Base-by-base conservation (phyloP, 371 early-diverging fungal species). In the Mucor lusitanicus region DNA sequence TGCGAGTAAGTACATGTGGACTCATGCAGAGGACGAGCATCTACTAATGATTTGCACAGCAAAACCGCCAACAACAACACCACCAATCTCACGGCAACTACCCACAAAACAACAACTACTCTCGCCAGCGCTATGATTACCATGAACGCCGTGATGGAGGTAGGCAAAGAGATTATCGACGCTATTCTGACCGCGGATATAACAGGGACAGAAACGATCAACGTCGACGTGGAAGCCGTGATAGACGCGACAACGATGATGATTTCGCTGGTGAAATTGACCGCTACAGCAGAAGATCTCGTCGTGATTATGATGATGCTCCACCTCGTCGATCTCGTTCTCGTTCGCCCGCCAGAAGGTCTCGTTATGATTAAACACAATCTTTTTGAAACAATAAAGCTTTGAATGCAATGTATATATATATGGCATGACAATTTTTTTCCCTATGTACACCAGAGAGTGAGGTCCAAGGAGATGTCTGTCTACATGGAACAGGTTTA, bases 81-180 rank as follows among this genome's bases (percentile, higher is more conserved):
- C 60, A 46, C 3, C 59, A 59, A 30, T 27, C 25, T 15, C 53
- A 53, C 15, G 27, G 53, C 25, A 50, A 54, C 19, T 44, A 42
- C 11, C 39, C 53, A 28, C 39, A 54, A n/a, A 56, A 23, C 37
- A 59, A 72, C 59, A 70, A 77, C 54, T 76, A 78, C 62, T 75
- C 83, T 59, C 82, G 82, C 59, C 72, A 80, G 70, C 76, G 85
- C 35, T 81, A 75, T 73, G 81, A 85, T 66, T 76, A 75, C 71
- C 77, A 78, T 58, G 80, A 83, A 55, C 82, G 83, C 64, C 81
- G 82, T 61, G 81, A 81, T 72, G 79, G 74, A 79, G 78, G 81
- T 79, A 81, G 82, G 74, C 82, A 85, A 44, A 81, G 81, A 75
- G 81, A 84, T 71, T 71, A 80, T 74, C 78, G 79, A 67, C 83